Percentiles rank a stretch among this genome's conserved stretches.
Evolutionary conservation across 2,329 filamentous ascomycete species (phyloP).

Genomic region (Venturia oleaginea): DNA sequence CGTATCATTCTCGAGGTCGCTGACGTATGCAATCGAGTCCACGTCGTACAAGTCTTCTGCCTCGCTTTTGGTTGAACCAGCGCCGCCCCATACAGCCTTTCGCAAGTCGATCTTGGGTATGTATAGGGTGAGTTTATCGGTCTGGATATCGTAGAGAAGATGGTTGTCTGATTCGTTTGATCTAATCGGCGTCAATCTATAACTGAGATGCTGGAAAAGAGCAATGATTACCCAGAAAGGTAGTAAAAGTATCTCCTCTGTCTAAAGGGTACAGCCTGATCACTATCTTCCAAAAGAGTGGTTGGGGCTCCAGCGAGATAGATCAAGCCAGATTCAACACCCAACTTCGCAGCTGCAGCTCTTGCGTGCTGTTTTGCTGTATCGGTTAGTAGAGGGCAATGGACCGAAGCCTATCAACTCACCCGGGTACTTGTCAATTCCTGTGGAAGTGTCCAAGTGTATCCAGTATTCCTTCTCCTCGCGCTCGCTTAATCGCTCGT

Average conservation of each 20-base stretch:
- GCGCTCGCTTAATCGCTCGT: background rate
- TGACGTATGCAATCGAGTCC: constrained; percentile 55
- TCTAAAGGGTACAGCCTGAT: constrained; percentile 47
- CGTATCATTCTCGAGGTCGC: constrained; percentile 24
- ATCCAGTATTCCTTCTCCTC: background rate
- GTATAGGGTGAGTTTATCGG: constrained; percentile 61
- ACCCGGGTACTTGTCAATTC: constrained; percentile 10
- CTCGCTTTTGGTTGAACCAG: constrained; percentile 45
- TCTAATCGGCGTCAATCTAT: constrained; percentile 19
- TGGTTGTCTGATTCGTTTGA: constrained; percentile 44
- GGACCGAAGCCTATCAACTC: background rate
- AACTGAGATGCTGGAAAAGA: background rate
- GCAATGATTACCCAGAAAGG: constrained; percentile 38
- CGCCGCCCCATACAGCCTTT: constrained; percentile 55
- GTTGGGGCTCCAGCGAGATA: constrained; percentile 46
- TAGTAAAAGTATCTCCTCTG: constrained; percentile 57
- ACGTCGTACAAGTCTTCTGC: constrained; percentile 56
- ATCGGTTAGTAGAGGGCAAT: background rate
- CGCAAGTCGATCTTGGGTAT: constrained; percentile 59
- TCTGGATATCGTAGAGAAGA: constrained; percentile 47
- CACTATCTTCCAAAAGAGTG: constrained; percentile 47
- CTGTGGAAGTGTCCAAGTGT: background rate
- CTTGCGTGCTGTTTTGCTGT: constrained; percentile 33
- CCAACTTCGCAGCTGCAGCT: constrained; percentile 28
- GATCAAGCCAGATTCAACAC: constrained; percentile 37